Evolutionary conservation across 1,284 basidiomycete genomes (phyloP), one percentile per base, ranked within the genome.

Genomic region (Malassezia arunalokei): DNA sequence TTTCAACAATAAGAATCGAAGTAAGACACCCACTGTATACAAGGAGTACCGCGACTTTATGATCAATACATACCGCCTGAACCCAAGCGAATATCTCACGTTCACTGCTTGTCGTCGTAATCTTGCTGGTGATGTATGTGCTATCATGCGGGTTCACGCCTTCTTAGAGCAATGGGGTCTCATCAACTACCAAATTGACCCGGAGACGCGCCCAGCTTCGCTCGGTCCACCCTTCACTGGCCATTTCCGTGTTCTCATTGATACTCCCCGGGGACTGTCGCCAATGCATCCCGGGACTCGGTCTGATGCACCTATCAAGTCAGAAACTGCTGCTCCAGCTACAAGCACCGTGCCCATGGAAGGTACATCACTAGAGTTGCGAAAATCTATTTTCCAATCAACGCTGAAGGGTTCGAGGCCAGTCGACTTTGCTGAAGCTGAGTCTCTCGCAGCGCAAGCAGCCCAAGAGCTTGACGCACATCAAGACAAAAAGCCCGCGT

Each of bases 21-120:
- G 65, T 60, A 99, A 99, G 77, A 95, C 91, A 0, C 92, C 92
- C 0, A 81, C 86, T 29, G 88, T 96, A 62, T 99, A 98, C 80
- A 98, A 96, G 75, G 92, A 96, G 75, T 99, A 99, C 73, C 83
- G 92, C 58, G 92, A 99, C 78, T 99, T 99, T 68, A 99, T 99
- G 89, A 83, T 99, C 75, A 95, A 99, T 77, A 92, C 92, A 3
- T 98, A 96, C 76, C 80, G 92, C 40, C 79, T 99, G 44, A 82
- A 94, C 59, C 94, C 92, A 0, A 82, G 82, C 39, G 92, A 99
- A 75, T 99, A 99, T 71, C 80, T 99, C 52, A 99, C 94, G 7
- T 88, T 98, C 56, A 99, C 92, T 2, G 92, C 92, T 1, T 99
- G 92, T 72, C 76, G 92, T 66, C 78, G 94, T 59, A 98, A 98